Percentiles rank a stretch among this genome's conserved stretches.
phyloP scores from a whole-genome alignment of 495 filamentous ascomycete species.

The Xylaria intraflava region DNA sequence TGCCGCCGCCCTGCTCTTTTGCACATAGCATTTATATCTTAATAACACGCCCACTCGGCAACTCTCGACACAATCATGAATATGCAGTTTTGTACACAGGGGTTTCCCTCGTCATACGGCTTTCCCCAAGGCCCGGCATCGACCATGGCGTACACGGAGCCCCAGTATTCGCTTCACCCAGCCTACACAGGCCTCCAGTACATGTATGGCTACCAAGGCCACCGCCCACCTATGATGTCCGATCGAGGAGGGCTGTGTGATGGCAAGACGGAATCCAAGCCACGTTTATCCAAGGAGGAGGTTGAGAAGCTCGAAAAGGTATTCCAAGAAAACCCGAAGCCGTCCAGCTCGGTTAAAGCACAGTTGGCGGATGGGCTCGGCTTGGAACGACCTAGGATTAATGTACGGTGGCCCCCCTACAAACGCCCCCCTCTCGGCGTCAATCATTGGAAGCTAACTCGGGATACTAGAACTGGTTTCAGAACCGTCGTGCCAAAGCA shows the following conservation, averaged over 20 bases:
- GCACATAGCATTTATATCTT: conserved; percentile 10
- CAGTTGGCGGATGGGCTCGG: conserved; percentile 65
- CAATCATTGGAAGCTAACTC: conserved; percentile 25
- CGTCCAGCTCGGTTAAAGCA: conserved; percentile 68
- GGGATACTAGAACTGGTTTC: conserved; percentile 73
- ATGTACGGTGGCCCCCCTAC: conserved; percentile 49
- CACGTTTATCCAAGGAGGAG: conserved; percentile 75
- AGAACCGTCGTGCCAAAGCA: conserved; percentile 78
- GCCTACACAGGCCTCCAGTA: conserved; percentile 13
- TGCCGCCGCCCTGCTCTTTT: not conserved
- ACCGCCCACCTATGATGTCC: conserved; percentile 17
- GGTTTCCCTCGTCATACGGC: conserved; percentile 15
- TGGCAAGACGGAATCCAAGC: conserved; percentile 48
- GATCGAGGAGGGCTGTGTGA: conserved; percentile 17
- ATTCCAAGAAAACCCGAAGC: conserved; percentile 70
- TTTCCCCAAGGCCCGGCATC: conserved; percentile 17
- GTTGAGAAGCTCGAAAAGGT: conserved; percentile 68
- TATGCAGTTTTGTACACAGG: conserved; percentile 19
- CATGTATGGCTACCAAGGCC: conserved; percentile 22
- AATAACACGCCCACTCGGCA: conserved; percentile 2
- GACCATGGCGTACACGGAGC: conserved; percentile 14
- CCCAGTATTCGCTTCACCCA: conserved; percentile 14
- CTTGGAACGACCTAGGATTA: conserved; percentile 67
- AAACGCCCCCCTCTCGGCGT: not conserved
- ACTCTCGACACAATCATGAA: conserved; percentile 16